Base-by-base conservation (phyloP, 257 asterid species). In the Linaria vulgaris region DNA sequence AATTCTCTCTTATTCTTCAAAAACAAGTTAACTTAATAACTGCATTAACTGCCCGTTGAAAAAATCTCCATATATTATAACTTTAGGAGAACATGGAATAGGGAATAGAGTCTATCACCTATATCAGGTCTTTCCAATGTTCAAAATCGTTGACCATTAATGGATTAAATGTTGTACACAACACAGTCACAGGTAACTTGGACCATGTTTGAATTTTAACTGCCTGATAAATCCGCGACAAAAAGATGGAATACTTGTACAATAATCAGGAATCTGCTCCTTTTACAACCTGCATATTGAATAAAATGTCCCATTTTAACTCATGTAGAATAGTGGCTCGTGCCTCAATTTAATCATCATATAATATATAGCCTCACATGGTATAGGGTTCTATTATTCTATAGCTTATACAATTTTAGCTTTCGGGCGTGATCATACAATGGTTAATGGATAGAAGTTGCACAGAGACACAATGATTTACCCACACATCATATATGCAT, bases 201-300 rank as follows among this genome's bases (percentile, higher is more conserved):
- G 69, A 19, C 60, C 69, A 16, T 60, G 73, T 68, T 63, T 51
- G 67, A 39, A 3, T 50, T 51, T 52, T n/a, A n/a, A n/a, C n/a
- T 74, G 83, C 83, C 83, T 67, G 24, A 67, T 56, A 74, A 74
- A 74, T 71, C 72, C 77, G 71, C 20, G 59, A 74, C 78, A 68
- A 17, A 59, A 62, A 55, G 70, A 30, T 31, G 60, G 63, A 56
- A 66, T 1, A 23, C 12, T 57, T 56, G 60, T 63, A 65, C 50
- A 69, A 38, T 71, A 38, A 51, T 47, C 12, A 76, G 74, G 55
- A 59, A 21, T 45, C 24, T 73, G 83, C 67, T 66, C 65, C 74
- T 65, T 61, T 4, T 15, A n/a, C 38, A 9, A 54, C 71, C 61
- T 44, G 62, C 82, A 69, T 9, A 13, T 25, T 38, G 57, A 61